phyloP scores from a whole-genome alignment of 1,139 yeast species.

The Yamadazyma spencermartinsiae region DNA sequence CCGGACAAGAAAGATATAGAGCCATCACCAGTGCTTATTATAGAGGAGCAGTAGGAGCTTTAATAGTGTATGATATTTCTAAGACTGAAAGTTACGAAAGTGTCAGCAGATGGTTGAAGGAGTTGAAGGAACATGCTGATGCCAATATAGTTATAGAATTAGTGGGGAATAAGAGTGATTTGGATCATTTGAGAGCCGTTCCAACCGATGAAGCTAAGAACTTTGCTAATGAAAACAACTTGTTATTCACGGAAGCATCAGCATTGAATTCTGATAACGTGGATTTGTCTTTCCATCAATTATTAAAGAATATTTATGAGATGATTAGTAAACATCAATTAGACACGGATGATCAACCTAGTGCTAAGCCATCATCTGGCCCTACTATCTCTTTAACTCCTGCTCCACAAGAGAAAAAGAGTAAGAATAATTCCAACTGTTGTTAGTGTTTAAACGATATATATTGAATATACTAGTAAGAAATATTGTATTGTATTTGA shows the following conservation, averaged over 20 bases:
- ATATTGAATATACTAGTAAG: not conserved
- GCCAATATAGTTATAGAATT: slow-evolving; percentile 94
- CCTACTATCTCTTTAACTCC: slow-evolving; percentile 94
- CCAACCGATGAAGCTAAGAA: slow-evolving; percentile 97
- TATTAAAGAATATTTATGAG: slow-evolving; percentile 88
- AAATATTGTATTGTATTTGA: slow-evolving; percentile 1
- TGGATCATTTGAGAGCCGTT: slow-evolving; percentile 93
- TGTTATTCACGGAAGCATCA: slow-evolving; percentile 95
- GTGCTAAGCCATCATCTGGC: slow-evolving; percentile 61
- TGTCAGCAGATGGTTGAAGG: slow-evolving; percentile 93
- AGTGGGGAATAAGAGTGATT: slow-evolving; percentile 85
- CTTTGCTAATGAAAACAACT: slow-evolving; percentile 90
- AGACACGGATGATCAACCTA: slow-evolving; percentile 55
- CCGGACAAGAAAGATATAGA: slow-evolving; percentile 97
- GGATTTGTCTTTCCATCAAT: slow-evolving; percentile 89
- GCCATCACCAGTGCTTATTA: slow-evolving; percentile 97
- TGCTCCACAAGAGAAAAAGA: slow-evolving; percentile 77
- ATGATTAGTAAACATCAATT: slow-evolving; percentile 86
- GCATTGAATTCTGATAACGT: slow-evolving; percentile 95
- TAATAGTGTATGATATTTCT: slow-evolving; percentile 92
- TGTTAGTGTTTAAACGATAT: slow-evolving; percentile 37
- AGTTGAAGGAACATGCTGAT: slow-evolving; percentile 94
- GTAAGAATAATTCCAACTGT: slow-evolving; percentile 64
- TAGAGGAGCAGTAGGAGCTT: slow-evolving; percentile 97
- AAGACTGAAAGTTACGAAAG: slow-evolving; percentile 92